phyloP scores from a whole-genome alignment of 2,329 filamentous ascomycete species.

The Clarireedia monteithiana region DNA sequence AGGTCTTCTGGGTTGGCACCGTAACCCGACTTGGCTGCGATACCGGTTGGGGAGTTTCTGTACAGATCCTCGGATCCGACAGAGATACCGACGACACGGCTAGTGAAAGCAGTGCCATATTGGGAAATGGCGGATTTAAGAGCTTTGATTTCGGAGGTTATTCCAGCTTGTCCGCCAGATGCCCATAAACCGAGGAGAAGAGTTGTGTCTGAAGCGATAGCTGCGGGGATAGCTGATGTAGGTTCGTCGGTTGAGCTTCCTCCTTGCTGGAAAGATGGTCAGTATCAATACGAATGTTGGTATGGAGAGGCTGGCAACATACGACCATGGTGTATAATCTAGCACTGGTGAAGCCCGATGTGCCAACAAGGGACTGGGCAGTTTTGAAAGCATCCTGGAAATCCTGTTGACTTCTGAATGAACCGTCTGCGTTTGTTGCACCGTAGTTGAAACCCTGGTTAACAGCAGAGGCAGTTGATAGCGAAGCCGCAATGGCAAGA shows the following conservation, averaged over 20 bases:
- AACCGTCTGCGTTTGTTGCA: constrained; percentile 57
- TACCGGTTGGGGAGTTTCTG: constrained; percentile 65
- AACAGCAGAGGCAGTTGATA: constrained; percentile 32
- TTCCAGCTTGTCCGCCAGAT: constrained; percentile 53
- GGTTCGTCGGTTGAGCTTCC: constrained; percentile 52
- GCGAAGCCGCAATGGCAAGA: constrained; percentile 22
- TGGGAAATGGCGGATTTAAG: constrained; percentile 59
- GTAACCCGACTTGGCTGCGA: constrained; percentile 50
- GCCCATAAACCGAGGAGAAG: constrained; percentile 82
- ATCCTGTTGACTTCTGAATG: constrained; percentile 52
- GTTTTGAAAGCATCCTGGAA: constrained; percentile 63
- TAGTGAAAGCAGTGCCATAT: constrained; percentile 59
- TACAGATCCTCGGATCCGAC: constrained; percentile 85
- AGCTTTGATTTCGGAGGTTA: constrained; percentile 68
- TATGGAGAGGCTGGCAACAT: constrained; percentile 22
- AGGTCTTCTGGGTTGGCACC: constrained; percentile 57
- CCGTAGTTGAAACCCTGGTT: constrained; percentile 58
- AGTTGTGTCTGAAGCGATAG: constrained; percentile 69
- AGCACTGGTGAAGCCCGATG: constrained; percentile 58
- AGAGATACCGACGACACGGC: constrained; percentile 71
- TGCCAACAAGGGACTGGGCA: constrained; percentile 55
- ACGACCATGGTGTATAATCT: constrained; percentile 62
- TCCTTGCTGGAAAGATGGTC: constrained; percentile 43
- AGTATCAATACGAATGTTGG: constrained; percentile 9
- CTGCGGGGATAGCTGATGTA: constrained; percentile 71